These are phyloP conservation scores for Aspergillus novofumigatus DNA, from an alignment of 2,329 filamentous ascomycete species.

Conservation along the genomic window DNA sequence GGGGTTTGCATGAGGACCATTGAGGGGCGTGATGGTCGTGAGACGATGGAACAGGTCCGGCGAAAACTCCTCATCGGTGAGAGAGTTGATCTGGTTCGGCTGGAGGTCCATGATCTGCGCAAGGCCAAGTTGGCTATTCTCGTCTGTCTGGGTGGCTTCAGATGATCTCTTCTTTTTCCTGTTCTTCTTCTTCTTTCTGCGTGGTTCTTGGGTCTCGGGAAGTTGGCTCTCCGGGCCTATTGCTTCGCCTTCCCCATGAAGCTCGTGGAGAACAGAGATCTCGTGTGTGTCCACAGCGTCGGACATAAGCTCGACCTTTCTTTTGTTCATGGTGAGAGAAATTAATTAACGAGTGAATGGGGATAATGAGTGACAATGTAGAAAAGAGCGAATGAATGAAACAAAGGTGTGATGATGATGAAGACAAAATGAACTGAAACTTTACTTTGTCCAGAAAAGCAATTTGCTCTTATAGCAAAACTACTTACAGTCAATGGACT, in stretches of 20 bases:
- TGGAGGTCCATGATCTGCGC: neutral
- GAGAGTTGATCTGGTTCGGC: neutral
- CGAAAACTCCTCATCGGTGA: neutral
- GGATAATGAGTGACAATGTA: neutral
- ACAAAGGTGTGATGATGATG: neutral
- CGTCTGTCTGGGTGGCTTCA: neutral
- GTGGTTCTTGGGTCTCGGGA: neutral
- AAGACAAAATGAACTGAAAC: neutral
- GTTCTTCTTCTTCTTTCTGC: neutral
- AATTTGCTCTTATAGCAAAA: neutral
- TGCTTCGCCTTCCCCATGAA: neutral
- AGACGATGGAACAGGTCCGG: neutral
- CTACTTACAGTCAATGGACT: neutral
- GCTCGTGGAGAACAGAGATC: neutral
- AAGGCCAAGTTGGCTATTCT: neutral
- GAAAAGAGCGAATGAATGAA: neutral
- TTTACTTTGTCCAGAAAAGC: neutral
- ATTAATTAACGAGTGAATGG: neutral
- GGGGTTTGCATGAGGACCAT: neutral
- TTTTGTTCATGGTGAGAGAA: neutral
- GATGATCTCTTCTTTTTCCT: neutral
- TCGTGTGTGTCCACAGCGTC: neutral
- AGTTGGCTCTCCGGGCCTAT: neutral
- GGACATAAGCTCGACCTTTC: neutral
- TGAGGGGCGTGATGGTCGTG: neutral